These are phyloP conservation scores for Candida sanyaensis DNA, from an alignment of 1,139 yeast species.

Conservation along the genomic window DNA sequence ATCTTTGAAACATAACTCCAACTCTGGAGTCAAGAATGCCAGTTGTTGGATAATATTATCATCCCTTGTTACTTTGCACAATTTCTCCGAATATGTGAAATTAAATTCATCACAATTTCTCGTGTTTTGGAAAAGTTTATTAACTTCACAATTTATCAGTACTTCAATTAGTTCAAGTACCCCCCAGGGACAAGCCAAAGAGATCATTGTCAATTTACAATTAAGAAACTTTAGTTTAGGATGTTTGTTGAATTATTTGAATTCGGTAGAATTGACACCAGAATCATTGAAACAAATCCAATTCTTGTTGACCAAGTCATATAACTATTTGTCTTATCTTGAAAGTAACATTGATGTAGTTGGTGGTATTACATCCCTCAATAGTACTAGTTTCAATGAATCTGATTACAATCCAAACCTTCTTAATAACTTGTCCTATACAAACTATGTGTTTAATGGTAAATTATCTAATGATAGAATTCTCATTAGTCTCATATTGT, in stretches of 20 bases:
- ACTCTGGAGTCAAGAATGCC: conserved; percentile 24
- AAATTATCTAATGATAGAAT: conserved; percentile 28
- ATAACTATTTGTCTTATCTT: conserved; percentile 42
- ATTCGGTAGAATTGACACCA: conserved; percentile 41
- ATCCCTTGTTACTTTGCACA: conserved; percentile 75
- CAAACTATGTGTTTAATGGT: conserved; percentile 24
- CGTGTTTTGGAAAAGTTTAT: conserved; percentile 78
- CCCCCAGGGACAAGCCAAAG: conserved; percentile 28
- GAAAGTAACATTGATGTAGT: conserved; percentile 41
- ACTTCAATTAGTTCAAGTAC: conserved; percentile 22
- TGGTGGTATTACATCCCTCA: conserved; percentile 38
- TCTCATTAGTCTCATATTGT: conserved; percentile 34
- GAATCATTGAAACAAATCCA: conserved; percentile 47
- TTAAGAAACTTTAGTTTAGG: conserved; percentile 42
- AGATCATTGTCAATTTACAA: conserved; percentile 39
- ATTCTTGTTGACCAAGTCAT: conserved; percentile 43
- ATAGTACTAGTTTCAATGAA: conserved; percentile 27
- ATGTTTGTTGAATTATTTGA: conserved; percentile 44
- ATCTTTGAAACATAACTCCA: conserved; percentile 40
- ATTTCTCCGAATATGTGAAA: conserved; percentile 57
- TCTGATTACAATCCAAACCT: conserved; percentile 32
- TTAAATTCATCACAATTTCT: conserved; percentile 76
- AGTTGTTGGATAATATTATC: conserved; percentile 72
- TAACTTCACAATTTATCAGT: conserved; percentile 54
- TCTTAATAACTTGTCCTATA: conserved; percentile 32